Evolutionary conservation across 2,329 filamentous ascomycete species (phyloP), one percentile per base, ranked within the genome.

Genomic region (Pezicula radicicola): DNA sequence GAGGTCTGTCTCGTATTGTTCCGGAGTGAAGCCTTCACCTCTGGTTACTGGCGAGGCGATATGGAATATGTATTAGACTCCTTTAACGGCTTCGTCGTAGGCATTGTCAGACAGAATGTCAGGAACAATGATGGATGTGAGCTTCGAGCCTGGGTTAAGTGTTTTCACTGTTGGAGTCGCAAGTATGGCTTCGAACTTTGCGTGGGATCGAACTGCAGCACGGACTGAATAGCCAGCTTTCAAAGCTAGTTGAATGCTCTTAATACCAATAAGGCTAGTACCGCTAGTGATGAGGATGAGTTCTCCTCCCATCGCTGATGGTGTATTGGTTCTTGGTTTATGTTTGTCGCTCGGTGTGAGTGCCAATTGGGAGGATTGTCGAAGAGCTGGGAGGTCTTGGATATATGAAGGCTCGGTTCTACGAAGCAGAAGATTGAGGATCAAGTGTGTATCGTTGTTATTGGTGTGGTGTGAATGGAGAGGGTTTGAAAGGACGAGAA

Each of bases 191-290:
- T 69, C 55, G 4, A 73, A 75, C 51, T 78, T 79, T 33, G 66
- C 70, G 12, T 72, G 58, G 1, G 71, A 72, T 18, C 76, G 69
- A 13, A 72, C 73, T 2, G 76, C 77, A 1, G 72, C 68, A 1
- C 74, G 69, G n/a, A 78, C 72, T 67, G 36, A 33, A 46, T 43
- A 52, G 15, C 79, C 62, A 2, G 79, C 65, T n/a, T 63, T 56
- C 15, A 63, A 52, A 16, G 56, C 53, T 3, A 41, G 18, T 37
- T 76, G 72, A 4, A 80, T 68, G 27, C 77, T 66, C 51, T 79
- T 75, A 13, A 76, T 75, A 15, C 76, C 76, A 43, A 80, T 75
- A 59, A 79, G 77, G 44, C 77, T 76, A 18, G 71, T 76, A 2
- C 73, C 77, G 18, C 61, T 57, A 10, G 59, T 63, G 46, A 65